A percentile compares a stretch with the other conserved stretches of the same genome.
These are phyloP conservation scores for Kockovaella imperatae DNA, from an alignment of 768 basidiomycete genomes.

Conservation along the genomic window DNA sequence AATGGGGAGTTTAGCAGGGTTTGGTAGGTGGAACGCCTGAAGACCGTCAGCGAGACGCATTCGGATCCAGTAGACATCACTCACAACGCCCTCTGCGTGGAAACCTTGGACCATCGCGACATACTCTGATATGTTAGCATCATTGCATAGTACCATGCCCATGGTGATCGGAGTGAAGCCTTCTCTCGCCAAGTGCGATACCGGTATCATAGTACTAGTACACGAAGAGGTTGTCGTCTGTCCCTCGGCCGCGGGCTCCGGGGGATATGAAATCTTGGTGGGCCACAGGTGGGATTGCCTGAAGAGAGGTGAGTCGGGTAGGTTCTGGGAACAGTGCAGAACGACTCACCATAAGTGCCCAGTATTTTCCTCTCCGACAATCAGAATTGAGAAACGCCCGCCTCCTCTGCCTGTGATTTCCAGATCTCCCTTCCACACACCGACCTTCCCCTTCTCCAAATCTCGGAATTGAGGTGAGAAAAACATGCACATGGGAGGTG, in stretches of 20 bases:
- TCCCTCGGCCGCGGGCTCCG: constrained; percentile 6
- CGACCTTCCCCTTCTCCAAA: constrained; percentile 33
- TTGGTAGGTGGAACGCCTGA: constrained; percentile 34
- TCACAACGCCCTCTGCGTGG: constrained; percentile 35
- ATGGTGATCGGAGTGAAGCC: constrained; percentile 31
- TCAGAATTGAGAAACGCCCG: constrained; percentile 28
- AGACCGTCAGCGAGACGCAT: neutral
- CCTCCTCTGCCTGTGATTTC: constrained; percentile 30
- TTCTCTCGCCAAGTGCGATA: constrained; percentile 32
- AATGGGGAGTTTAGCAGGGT: constrained; percentile 20
- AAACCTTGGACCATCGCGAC: constrained; percentile 34
- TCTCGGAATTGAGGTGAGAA: constrained; percentile 33
- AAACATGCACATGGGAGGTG: constrained; percentile 42
- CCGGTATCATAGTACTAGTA: constrained; percentile 32
- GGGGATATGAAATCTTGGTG: constrained; percentile 18
- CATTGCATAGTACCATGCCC: constrained; percentile 40
- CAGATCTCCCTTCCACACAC: constrained; percentile 37
- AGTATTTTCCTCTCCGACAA: constrained; percentile 31
- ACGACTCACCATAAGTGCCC: constrained; percentile 33
- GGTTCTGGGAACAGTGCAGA: neutral
- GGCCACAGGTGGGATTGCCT: constrained; percentile 38
- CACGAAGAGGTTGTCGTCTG: constrained; percentile 4
- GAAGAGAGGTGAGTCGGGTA: neutral
- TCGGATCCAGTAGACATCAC: constrained; percentile 2
- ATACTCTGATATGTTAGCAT: constrained; percentile 18